Evolutionary conservation across 768 basidiomycete genomes (phyloP), one percentile per base, ranked within the genome.

Genomic region (Pleurotus sapidus): DNA sequence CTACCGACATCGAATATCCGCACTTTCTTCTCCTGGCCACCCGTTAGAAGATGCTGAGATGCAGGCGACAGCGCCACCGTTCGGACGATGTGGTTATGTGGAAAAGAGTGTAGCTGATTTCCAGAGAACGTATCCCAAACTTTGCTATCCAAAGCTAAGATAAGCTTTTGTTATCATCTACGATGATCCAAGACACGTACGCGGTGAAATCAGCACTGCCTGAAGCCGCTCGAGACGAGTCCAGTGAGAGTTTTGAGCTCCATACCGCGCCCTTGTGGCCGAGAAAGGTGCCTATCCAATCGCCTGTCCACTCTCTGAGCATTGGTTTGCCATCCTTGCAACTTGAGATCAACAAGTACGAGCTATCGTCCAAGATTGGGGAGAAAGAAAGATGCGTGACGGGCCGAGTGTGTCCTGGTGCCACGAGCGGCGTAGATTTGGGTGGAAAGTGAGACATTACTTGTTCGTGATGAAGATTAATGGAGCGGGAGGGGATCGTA

Each of bases 311-410:
- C 67, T 94, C 90, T 67, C 94, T 85, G 63, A 97, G 77, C 93
- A 96, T 95, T 46, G 94, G 95, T 65, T 94, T 98, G 34, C 97
- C 97, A 80, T 98, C 97, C 75, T 98, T 99, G 79, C 97, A 98
- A 65, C 91, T 91, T 57, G 95, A 98, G 67, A 98, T 89, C 61
- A 99, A 82, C 61, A 98, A 77, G 73, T 88, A 98, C 45, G 87
- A 84, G 61, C 84, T 83, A 72, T 98, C 95, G 20, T 93, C 82
- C 68, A 93, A 84, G 61, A 91, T 81, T 12, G 85, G 76, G 20
- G 94, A 95, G 77, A 97, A 98, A 56, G 93, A 93, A 61, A 98
- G 87, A 70, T 97, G 93, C 30, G 92, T 93, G 65, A 98, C 92
- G 59, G 90, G 90, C 67, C 90, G 82, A 37, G 90, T 92, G 69